Evolutionary conservation across 352 stramenopile species (phyloP).

Genomic region (Globisporangium polare): DNA sequence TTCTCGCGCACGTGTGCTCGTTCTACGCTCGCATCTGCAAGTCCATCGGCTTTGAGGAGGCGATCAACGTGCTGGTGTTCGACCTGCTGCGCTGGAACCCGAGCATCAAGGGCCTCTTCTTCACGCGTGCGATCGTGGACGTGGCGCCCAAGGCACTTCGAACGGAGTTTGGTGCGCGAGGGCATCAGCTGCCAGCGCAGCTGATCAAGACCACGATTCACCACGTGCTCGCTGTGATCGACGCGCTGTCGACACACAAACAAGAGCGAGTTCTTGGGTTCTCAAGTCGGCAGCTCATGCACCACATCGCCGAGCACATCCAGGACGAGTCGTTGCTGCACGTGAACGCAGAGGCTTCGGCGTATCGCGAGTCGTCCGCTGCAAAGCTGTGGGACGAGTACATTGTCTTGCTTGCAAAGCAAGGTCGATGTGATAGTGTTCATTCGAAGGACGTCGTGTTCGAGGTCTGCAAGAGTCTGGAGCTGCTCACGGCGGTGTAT

Average conservation of each 20-base stretch:
- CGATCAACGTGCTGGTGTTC: constrained; percentile 39
- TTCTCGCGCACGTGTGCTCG: constrained; percentile 37
- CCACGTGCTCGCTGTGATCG: constrained; percentile 28
- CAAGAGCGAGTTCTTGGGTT: background rate
- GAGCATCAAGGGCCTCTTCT: constrained; percentile 43
- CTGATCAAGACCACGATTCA: constrained; percentile 26
- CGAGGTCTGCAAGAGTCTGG: constrained; percentile 9
- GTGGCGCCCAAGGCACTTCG: constrained; percentile 28
- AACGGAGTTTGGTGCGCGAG: constrained; percentile 30
- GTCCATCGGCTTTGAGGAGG: constrained; percentile 14
- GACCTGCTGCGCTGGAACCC: constrained; percentile 36
- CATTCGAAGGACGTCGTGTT: background rate
- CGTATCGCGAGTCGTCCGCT: background rate
- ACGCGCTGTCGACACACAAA: background rate
- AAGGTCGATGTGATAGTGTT: constrained; percentile 8
- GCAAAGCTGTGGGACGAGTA: constrained; percentile 19
- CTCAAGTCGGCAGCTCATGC: background rate
- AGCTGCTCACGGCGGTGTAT: constrained; percentile 3
- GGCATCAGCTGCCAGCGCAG: constrained; percentile 2
- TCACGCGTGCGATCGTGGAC: constrained; percentile 31
- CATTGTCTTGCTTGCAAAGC: constrained; percentile 33
- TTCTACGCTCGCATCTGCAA: constrained; percentile 36
- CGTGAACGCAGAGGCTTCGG: background rate
- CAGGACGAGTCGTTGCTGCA: background rate
- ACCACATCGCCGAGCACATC: background rate